Evolutionary conservation across 1,139 yeast genomes (phyloP).

Genomic region (Arxiozyma slooffiae): DNA sequence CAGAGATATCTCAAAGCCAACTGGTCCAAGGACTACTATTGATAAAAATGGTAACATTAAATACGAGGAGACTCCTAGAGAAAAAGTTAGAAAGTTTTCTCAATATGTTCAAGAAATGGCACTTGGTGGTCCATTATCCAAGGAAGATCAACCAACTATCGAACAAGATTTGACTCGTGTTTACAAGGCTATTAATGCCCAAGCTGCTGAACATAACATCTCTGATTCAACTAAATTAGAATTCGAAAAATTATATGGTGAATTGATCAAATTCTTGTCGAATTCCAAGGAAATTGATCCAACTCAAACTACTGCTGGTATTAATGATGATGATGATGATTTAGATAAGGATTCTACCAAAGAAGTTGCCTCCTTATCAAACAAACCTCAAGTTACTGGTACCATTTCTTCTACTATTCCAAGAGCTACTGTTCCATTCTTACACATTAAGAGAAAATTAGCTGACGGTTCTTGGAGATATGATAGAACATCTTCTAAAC

Average conservation of each 20-base stretch:
- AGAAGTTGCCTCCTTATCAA: slow-evolving; percentile 78
- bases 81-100: slow-evolving; percentile 86
- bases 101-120: slow-evolving; percentile 97
- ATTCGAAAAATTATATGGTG: slow-evolving; percentile 71
- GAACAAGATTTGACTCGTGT: slow-evolving; percentile 75
- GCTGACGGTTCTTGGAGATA: slow-evolving; percentile 73
- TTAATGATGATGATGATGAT: slow-evolving; percentile 33
- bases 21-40: slow-evolving; percentile 87
- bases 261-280: slow-evolving; percentile 65
- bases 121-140: slow-evolving; percentile 80
- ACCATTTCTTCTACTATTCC: slow-evolving; percentile 69
- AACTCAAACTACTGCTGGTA: slow-evolving; percentile 35
- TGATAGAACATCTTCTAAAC: slow-evolving; percentile 66
- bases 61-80: slow-evolving; percentile 79
- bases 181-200: slow-evolving; percentile 70
- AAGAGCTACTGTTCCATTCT: slow-evolving; percentile 85
- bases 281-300: slow-evolving; percentile 53
- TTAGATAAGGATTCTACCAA: slow-evolving; percentile 56
- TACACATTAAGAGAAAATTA: slow-evolving; percentile 74
- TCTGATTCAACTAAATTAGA: slow-evolving; percentile 58
- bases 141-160: slow-evolving; percentile 55
- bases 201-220: slow-evolving; percentile 37
- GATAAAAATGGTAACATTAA: slow-evolving; percentile 80
- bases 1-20: slow-evolving; percentile 88
- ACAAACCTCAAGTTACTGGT: slow-evolving; percentile 55